phyloP scores from a whole-genome alignment of 1,284 basidiomycete species.

The Trametes sp. region DNA sequence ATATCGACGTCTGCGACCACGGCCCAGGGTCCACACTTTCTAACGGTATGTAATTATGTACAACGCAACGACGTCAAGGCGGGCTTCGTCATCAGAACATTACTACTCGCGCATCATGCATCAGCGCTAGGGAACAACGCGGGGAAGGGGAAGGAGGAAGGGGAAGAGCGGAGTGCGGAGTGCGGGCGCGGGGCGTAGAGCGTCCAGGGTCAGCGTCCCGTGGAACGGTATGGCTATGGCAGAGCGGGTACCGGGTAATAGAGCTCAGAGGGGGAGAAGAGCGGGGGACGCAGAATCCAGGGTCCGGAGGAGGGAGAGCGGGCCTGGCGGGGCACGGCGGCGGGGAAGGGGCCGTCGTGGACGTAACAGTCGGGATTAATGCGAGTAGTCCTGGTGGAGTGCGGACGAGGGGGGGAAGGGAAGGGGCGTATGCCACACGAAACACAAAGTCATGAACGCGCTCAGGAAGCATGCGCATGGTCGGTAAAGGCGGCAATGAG shows the following conservation, averaged over 20 bases:
- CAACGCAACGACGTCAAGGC: not conserved
- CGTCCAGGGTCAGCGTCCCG: not conserved
- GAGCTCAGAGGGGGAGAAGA: too few species aligned
- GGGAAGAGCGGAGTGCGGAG: not conserved
- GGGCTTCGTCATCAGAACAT: not conserved
- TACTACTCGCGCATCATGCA: not conserved
- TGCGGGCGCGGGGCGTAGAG: too few species aligned
- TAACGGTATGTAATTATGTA: not conserved
- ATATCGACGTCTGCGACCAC: too few species aligned
- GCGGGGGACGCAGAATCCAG: not conserved
- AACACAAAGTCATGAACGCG: not conserved
- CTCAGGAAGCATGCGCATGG: not conserved
- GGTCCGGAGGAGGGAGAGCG: not conserved
- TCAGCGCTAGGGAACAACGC: not conserved
- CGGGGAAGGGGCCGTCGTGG: not conserved
- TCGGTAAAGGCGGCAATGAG: not conserved
- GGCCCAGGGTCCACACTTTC: too few species aligned
- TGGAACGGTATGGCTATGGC: too few species aligned
- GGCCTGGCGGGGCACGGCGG: not conserved
- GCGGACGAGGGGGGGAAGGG: not conserved
- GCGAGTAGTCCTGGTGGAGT: not conserved
- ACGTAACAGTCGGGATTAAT: not conserved
- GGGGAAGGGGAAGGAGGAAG: not conserved
- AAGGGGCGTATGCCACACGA: not conserved
- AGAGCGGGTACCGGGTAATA: not conserved